Evolutionary conservation across 306 rosid species (phyloP).

Genomic region (Pyrus pyrifolia): DNA sequence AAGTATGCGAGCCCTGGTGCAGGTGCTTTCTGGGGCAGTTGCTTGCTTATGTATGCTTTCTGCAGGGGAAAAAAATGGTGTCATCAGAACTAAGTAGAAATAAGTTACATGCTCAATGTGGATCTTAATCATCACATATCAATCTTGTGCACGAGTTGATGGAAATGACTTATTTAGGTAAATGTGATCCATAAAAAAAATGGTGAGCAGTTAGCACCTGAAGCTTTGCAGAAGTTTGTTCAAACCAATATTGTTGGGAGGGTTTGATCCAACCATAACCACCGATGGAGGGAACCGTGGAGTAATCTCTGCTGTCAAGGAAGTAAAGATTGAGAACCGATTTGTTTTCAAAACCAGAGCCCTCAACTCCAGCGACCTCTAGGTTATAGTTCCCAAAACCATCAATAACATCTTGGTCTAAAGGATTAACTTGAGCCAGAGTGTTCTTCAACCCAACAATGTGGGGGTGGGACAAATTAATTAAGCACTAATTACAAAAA

Average conservation of each 20-base stretch:
- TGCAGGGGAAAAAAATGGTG: slow-evolving; percentile 22
- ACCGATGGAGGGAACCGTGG: slow-evolving; percentile 50
- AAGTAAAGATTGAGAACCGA: slow-evolving; percentile 85
- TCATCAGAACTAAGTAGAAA: slow-evolving; percentile 2
- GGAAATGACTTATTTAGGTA: neutral
- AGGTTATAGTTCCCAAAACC: slow-evolving; percentile 94
- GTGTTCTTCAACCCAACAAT: slow-evolving; percentile 70
- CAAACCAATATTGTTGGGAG: slow-evolving; percentile 88
- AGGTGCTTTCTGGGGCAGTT: slow-evolving; percentile 49
- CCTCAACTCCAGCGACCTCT: slow-evolving; percentile 63
- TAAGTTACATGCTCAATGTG: neutral
- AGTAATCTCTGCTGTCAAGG: slow-evolving; percentile 91
- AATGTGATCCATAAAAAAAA: neutral
- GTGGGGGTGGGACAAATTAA: slow-evolving; percentile 3
- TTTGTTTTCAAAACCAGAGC: slow-evolving; percentile 64
- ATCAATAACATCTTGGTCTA: slow-evolving; percentile 41
- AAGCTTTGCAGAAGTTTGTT: slow-evolving; percentile 57
- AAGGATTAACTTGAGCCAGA: slow-evolving; percentile 60
- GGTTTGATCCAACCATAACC: slow-evolving; percentile 94
- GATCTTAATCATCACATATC: neutral
- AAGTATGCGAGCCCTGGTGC: slow-evolving; percentile 87
- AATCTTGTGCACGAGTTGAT: neutral
- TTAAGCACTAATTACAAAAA: too few relatives aligned
- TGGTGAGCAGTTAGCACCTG: slow-evolving; percentile 31
- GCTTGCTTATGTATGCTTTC: slow-evolving; percentile 53